Conservation (phyloP, 495 filamentous ascomycete species). For the Annulohypoxylon moriforme region DNA sequence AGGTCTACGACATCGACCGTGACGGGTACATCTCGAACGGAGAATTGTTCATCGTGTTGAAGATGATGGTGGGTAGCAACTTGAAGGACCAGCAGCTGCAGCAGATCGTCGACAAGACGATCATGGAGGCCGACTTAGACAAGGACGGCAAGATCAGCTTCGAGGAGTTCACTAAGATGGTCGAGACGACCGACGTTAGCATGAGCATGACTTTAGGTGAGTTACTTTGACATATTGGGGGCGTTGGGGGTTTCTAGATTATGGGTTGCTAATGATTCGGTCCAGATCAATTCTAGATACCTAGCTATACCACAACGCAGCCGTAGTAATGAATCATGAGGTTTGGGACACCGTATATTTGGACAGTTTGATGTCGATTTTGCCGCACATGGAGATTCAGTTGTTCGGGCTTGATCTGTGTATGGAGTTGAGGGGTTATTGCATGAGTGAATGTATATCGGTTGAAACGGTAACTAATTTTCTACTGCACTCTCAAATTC, state of each 20-base stretch:
- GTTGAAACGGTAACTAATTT: neutral
- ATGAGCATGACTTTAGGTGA: conserved; percentile 98
- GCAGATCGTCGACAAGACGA: conserved; percentile 99
- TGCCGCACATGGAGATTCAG: neutral
- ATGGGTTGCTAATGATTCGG: conserved; percentile 13
- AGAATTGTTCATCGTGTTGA: conserved; percentile 98
- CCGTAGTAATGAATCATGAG: conserved; percentile 42
- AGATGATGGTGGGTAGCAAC: conserved; percentile 99
- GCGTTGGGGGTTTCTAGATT: neutral
- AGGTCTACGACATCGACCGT: conserved; percentile 99
- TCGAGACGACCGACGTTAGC: conserved; percentile 96
- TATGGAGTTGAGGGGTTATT: neutral
- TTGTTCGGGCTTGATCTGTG: neutral
- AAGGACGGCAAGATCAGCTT: conserved; percentile 98
- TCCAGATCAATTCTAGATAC: conserved; percentile 44
- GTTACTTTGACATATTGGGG: conserved; percentile 46
- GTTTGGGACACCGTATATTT: conserved; percentile 3
- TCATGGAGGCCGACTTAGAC: conserved; percentile 99
- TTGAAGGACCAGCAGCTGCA: conserved; percentile 99
- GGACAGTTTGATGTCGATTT: neutral
- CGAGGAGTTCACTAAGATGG: conserved; percentile 98
- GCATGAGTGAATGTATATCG: neutral
- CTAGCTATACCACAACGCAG: conserved; percentile 28
- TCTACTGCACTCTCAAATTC: neutral
- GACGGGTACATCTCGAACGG: conserved; percentile 99